Percentiles rank a stretch among this genome's conserved stretches.
Conservation (phyloP, 805 yeast species). For the Schizosaccharomyces lindneri region DNA sequence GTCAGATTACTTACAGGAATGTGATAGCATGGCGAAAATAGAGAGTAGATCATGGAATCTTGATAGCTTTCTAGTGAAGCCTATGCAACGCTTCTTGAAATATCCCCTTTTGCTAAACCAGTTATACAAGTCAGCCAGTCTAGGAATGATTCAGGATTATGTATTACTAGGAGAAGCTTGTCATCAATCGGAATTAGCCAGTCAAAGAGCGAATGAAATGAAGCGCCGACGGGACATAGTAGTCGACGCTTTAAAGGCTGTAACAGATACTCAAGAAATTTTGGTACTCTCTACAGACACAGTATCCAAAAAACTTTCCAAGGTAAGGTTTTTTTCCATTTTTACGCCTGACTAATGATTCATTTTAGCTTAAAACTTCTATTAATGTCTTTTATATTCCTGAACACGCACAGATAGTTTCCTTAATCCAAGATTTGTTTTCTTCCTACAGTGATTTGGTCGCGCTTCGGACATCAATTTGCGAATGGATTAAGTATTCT, state of each 20-base stretch:
- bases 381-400: not conserved
- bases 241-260: not conserved
- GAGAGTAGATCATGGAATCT: not conserved
- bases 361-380: not conserved
- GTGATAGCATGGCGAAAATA: not conserved
- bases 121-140: not conserved
- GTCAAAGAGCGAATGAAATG: not conserved
- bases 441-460: not conserved
- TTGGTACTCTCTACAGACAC: not conserved
- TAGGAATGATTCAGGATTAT: not conserved
- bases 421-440: not conserved
- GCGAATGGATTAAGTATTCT: not conserved
- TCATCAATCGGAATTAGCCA: not conserved
- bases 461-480: not conserved
- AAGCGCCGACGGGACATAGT: not conserved
- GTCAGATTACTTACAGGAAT: not conserved
- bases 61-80: not conserved
- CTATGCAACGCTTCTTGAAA: not conserved
- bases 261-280: not conserved
- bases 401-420: not conserved
- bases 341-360: not conserved
- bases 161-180: not conserved
- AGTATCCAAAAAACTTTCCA: not conserved
- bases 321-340: not conserved
- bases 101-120: not conserved